Evolutionary conservation across 148 eudicot genomes (phyloP).

Genomic region (Rhododendron molle): DNA sequence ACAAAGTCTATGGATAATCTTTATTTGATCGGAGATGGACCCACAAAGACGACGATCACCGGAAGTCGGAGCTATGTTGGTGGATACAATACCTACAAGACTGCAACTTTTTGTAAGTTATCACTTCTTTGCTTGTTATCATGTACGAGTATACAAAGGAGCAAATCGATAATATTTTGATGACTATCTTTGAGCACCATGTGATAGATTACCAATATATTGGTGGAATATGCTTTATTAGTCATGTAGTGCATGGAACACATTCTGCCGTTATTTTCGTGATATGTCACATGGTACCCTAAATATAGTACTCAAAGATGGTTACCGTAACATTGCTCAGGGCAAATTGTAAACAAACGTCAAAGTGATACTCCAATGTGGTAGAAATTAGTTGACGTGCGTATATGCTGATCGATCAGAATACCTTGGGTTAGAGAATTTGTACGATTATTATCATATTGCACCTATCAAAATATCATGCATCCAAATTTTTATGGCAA

Average conservation of each 20-base stretch:
- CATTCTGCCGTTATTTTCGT: too few species aligned
- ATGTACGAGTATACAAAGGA: too few species aligned
- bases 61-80: constrained; percentile 31
- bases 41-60: constrained; percentile 41
- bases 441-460: too few species aligned
- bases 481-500: not conserved
- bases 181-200: too few species aligned
- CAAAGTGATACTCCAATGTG: too few species aligned
- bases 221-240: too few species aligned
- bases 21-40: constrained; percentile 52
- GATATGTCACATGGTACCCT: too few species aligned
- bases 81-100: constrained; percentile 23
- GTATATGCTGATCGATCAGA: not conserved
- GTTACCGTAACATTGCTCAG: not conserved
- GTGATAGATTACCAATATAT: too few species aligned
- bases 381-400: not conserved
- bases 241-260: too few species aligned
- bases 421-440: not conserved
- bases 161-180: too few species aligned
- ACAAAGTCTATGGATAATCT: constrained; percentile 10
- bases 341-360: not conserved
- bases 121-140: not conserved
- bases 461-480: too few species aligned
- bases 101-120: constrained; percentile 43
- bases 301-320: too few species aligned